Conservation (phyloP, 2,329 filamentous ascomycete genomes). For the Alternaria viburni region DNA sequence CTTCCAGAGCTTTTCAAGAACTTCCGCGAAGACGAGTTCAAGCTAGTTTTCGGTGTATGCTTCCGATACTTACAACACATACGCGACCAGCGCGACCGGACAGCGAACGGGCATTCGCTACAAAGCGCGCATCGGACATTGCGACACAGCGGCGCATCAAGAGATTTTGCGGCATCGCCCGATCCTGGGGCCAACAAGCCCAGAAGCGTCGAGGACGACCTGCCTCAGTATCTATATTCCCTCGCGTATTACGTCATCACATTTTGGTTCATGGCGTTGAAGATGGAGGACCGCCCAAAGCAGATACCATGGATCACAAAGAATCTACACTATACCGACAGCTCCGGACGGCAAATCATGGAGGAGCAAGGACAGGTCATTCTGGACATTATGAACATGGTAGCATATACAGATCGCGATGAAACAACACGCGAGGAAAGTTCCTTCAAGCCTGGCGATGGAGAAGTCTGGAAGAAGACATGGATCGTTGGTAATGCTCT, state of each 20-base stretch:
- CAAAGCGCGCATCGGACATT: constrained; percentile 47
- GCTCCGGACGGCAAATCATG: constrained; percentile 73
- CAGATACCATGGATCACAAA: constrained; percentile 91
- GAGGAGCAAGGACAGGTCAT: constrained; percentile 95
- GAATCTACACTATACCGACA: constrained; percentile 78
- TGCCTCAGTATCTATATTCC: constrained; percentile 92
- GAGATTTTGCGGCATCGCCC: constrained; percentile 47
- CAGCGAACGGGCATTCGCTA: constrained; percentile 31
- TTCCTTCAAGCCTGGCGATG: constrained; percentile 70
- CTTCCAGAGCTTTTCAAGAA: constrained; percentile 86
- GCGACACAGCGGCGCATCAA: constrained; percentile 53
- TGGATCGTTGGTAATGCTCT: constrained; percentile 79
- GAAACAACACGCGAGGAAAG: constrained; percentile 71
- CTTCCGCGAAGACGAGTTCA: constrained; percentile 89
- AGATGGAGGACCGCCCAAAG: constrained; percentile 79
- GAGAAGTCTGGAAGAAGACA: constrained; percentile 69
- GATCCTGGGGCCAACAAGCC: constrained; percentile 45
- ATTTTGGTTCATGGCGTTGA: constrained; percentile 94
- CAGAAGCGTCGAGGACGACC: constrained; percentile 67
- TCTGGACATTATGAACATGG: constrained; percentile 91
- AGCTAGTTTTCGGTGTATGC: constrained; percentile 92
- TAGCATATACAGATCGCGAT: constrained; percentile 83
- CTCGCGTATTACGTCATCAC: constrained; percentile 94
- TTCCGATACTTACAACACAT: constrained; percentile 92
- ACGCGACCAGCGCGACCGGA: constrained; percentile 64